These are phyloP conservation scores for Globisporangium echinulatum DNA, from an alignment of 352 stramenopile species.

Conservation along the genomic window DNA sequence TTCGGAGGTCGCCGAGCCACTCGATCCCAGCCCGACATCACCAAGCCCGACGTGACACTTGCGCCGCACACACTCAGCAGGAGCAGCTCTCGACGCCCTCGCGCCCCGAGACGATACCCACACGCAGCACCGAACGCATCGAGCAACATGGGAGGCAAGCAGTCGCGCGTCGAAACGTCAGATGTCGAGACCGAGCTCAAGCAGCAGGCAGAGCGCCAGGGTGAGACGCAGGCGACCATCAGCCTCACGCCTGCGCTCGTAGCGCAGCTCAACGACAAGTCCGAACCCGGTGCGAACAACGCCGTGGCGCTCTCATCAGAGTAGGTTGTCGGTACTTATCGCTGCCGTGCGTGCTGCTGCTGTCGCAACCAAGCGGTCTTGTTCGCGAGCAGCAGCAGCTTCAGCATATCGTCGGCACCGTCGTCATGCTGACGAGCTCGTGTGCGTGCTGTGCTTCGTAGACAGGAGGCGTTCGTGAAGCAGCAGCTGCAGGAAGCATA, in stretches of 20 bases:
- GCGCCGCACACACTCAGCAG: too few relatives aligned
- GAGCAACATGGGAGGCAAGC: slow-evolving; percentile 61
- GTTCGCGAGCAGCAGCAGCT: too few relatives aligned
- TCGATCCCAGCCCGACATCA: too few relatives aligned
- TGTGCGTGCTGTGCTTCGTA: slow-evolving; percentile 6
- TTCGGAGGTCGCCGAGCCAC: too few relatives aligned
- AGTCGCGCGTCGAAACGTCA: slow-evolving; percentile 65
- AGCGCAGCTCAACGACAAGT: slow-evolving; percentile 57
- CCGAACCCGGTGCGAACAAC: slow-evolving; percentile 14
- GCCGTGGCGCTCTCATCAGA: slow-evolving; percentile 26
- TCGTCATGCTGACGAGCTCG: not conserved
- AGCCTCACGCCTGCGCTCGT: slow-evolving; percentile 62
- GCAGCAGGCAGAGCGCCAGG: slow-evolving; percentile 32
- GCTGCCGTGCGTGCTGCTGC: too few relatives aligned
- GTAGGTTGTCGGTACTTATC: slow-evolving; percentile 16
- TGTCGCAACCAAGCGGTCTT: too few relatives aligned
- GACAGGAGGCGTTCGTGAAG: slow-evolving; percentile 56
- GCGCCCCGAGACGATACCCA: too few relatives aligned
- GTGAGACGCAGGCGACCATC: slow-evolving; percentile 47
- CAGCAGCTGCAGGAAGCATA: slow-evolving; percentile 77
- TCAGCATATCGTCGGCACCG: too few relatives aligned
- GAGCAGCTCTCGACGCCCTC: too few relatives aligned
- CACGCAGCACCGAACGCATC: not conserved
- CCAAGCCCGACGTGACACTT: too few relatives aligned
- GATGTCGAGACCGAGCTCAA: slow-evolving; percentile 50